Evolutionary conservation across 768 basidiomycete genomes (phyloP), one percentile per base, ranked within the genome.

Genomic region (Nevesoporus exiguus): DNA sequence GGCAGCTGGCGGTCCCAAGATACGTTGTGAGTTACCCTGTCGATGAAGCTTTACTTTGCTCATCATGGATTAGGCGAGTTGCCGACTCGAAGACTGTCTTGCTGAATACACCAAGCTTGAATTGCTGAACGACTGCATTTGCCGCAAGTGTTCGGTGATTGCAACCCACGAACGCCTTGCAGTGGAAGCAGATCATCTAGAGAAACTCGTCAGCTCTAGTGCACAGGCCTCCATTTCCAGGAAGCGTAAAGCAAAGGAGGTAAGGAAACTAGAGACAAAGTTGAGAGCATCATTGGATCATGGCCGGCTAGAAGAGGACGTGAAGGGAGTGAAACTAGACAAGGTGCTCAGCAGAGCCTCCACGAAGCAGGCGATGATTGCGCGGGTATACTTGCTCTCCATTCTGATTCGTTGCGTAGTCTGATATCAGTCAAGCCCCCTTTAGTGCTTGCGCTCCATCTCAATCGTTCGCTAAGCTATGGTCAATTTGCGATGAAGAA

Each of bases 361-460:
- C 7, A 93, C 89, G 19, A 93, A 93, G 69, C 90, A 91, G 67
- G 86, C 88, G n/a, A 93, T 95, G 86, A 80, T 93, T 56, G 93
- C 93, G 27, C 76, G 93, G 68, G 92, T 90, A 67, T 75, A 29
- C 24, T 33, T 9, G 31, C 19, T 41, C 33, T 51, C 14, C 17
- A 22, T 36, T 53, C 15, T 53, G n/a, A 39, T 47, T 4, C 15
- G 36, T 46, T 42, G 27, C 51, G 7, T 34, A 29, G 33, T 50
- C 69, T 67, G 55, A 72, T 57, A 17, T 30, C 52, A 24, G 27
- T 47, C 25, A 66, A 93, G 84, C 90, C 97, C 14, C 96, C 97
- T 0, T 83, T 82, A 4, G 83, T 95, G 2, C 83, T 98, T 15
- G 86, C 83, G 3, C 78, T 98, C 0, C 96, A 98, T 69, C 84